Conservation (phyloP, 2,329 filamentous ascomycete genomes). For the Xylaria sp. region DNA sequence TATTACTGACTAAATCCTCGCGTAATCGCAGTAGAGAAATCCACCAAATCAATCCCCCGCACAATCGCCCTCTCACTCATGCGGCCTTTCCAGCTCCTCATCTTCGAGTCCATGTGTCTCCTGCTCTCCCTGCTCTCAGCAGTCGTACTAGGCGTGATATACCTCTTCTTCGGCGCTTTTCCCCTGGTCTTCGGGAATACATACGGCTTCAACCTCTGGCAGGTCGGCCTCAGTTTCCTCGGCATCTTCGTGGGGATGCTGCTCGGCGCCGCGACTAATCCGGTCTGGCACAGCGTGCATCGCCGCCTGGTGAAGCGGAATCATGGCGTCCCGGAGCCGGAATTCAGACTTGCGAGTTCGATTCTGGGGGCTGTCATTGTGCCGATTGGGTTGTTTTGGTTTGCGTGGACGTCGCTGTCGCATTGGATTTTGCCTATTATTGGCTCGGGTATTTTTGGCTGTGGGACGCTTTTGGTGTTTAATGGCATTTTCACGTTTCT, state of each 20-base stretch:
- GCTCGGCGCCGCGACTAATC: constrained; percentile 64
- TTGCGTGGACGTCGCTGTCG: constrained; percentile 82
- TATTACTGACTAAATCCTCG: constrained; percentile 10
- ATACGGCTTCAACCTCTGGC: constrained; percentile 79
- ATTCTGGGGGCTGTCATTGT: constrained; percentile 78
- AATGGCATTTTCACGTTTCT: constrained; percentile 88
- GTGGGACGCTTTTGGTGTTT: constrained; percentile 77
- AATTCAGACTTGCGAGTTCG: constrained; percentile 80
- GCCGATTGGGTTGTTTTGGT: constrained; percentile 83
- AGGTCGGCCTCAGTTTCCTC: constrained; percentile 79
- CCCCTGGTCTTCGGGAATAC: constrained; percentile 76
- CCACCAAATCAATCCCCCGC: constrained; percentile 67
- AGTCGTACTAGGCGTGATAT: constrained; percentile 84
- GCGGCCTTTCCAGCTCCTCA: constrained; percentile 79
- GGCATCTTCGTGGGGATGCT: constrained; percentile 74
- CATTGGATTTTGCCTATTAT: constrained; percentile 81
- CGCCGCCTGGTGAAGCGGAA: constrained; percentile 58
- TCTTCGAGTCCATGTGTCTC: constrained; percentile 84
- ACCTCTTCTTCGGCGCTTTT: constrained; percentile 91
- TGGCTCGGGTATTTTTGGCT: constrained; percentile 72
- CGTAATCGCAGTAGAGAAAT: constrained; percentile 61
- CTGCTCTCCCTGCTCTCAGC: constrained; percentile 83
- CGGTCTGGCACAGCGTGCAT: constrained; percentile 69
- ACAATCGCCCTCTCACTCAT: constrained; percentile 66
- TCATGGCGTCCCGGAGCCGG: constrained; percentile 73